phyloP scores from a whole-genome alignment of 2,329 filamentous ascomycete species.

The Pestalotiopsis sp. region DNA sequence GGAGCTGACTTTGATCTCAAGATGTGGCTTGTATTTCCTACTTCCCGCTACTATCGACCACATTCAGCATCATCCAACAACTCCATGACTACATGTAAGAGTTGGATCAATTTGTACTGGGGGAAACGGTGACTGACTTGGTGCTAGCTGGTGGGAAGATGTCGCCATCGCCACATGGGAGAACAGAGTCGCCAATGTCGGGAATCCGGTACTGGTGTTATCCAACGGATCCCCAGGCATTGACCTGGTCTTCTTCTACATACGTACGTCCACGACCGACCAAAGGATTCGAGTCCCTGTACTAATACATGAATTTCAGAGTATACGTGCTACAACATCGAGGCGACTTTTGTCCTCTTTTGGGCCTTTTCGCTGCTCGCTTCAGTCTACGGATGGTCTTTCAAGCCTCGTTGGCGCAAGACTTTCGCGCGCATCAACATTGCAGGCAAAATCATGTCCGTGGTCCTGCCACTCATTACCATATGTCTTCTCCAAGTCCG shows the following conservation, averaged over 20 bases:
- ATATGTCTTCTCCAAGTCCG: constrained; percentile 19
- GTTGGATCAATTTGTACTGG: too few species aligned
- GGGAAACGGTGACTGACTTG: not conserved
- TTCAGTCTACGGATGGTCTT: constrained; percentile 20
- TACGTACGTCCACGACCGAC: constrained; percentile 16
- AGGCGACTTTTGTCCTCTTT: constrained; percentile 19
- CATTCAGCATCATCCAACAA: constrained; percentile 22
- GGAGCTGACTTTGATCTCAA: constrained; percentile 4
- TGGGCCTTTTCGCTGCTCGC: constrained; percentile 20
- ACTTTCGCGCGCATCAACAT: constrained; percentile 14
- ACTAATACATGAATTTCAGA: constrained; percentile 5
- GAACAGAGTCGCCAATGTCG: constrained; percentile 12
- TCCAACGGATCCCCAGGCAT: constrained; percentile 17
- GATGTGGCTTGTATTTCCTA: constrained; percentile 23
- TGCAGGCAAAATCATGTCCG: constrained; percentile 18
- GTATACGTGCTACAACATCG: constrained; percentile 18
- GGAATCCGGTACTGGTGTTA: constrained; percentile 18
- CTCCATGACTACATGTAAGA: constrained; percentile 21
- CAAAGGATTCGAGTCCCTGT: not conserved
- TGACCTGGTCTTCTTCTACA: constrained; percentile 22
- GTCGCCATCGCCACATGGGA: constrained; percentile 17
- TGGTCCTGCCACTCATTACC: constrained; percentile 17
- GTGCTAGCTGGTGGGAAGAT: constrained; percentile 17
- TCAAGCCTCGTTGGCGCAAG: constrained; percentile 8
- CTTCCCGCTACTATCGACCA: constrained; percentile 20